Percentiles rank a stretch among this genome's conserved stretches.
phyloP scores from a whole-genome alignment of 1,284 basidiomycete genomes.

The Thecaphora thlaspeos region DNA sequence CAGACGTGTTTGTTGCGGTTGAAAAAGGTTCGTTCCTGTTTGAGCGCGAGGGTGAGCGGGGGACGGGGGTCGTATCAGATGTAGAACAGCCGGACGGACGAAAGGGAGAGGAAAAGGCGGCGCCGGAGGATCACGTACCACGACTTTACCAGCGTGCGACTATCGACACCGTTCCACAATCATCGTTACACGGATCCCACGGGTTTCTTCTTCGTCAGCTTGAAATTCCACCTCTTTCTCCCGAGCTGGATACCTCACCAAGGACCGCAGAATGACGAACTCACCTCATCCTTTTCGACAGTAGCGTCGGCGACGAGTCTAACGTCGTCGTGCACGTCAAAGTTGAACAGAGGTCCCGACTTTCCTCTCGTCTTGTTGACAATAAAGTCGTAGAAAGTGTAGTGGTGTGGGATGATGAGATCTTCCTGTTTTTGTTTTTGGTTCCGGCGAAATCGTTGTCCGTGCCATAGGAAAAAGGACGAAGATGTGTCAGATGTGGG shows the following conservation, averaged over 20 bases:
- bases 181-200: no score
- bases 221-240: no score
- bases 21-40: constrained; percentile 79
- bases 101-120: no score
- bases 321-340: constrained; percentile 98
- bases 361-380: constrained; percentile 97
- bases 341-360: constrained; percentile 95
- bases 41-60: neutral
- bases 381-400: constrained; percentile 98
- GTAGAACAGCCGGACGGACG: no score
- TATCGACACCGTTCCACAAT: no score
- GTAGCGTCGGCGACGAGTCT: constrained; percentile 92
- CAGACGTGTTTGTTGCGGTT: constrained; percentile 97
- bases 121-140: no score
- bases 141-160: constrained; percentile 97
- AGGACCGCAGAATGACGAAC: no score
- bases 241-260: no score
- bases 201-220: no score
- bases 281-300: constrained; percentile 84
- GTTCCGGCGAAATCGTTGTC: constrained; percentile 2
- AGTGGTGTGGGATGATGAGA: constrained; percentile 67
- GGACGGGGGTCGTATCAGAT: no score
- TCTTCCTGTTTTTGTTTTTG: constrained; percentile 33
- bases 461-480: no score
- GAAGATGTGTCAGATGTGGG: neutral